A percentile compares a stretch with the other conserved stretches of the same genome.
Evolutionary conservation across 352 stramenopile species (phyloP).

Genomic region (Globisporangium takayamanum): DNA sequence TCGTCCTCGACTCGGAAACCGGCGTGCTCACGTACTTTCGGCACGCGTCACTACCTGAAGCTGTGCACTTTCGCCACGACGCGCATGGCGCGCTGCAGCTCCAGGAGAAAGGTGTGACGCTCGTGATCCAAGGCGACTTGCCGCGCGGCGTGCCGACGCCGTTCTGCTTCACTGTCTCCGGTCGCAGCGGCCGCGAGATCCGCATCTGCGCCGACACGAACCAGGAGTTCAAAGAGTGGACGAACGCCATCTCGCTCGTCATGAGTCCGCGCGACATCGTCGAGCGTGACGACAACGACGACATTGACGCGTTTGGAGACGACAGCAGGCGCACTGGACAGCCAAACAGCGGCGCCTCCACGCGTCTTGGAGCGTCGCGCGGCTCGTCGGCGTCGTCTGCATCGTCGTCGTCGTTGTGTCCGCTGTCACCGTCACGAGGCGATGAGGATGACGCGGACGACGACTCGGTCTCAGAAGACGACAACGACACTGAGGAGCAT

Average conservation of each 20-base stretch:
- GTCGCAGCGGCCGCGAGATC: slow-evolving; percentile 29
- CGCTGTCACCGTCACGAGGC: slow-evolving; percentile 8
- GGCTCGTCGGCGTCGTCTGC: slow-evolving; percentile 10
- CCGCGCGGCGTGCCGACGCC: slow-evolving; percentile 61
- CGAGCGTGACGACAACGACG: background rate
- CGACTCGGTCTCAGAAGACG: background rate
- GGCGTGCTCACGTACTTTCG: slow-evolving; percentile 69
- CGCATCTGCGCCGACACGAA: slow-evolving; percentile 65
- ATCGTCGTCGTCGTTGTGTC: slow-evolving; percentile 9
- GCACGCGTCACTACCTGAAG: slow-evolving; percentile 49
- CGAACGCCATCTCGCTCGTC: slow-evolving; percentile 54
- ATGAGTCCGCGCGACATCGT: slow-evolving; percentile 35
- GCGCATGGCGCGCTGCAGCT: slow-evolving; percentile 50
- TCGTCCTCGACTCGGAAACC: slow-evolving; percentile 60
- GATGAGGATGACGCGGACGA: slow-evolving; percentile 9
- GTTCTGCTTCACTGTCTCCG: slow-evolving; percentile 70
- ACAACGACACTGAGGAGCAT: background rate
- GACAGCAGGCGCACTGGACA: too few relatives aligned
- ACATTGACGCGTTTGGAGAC: background rate
- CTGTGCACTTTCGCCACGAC: slow-evolving; percentile 45
- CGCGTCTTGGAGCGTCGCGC: background rate
- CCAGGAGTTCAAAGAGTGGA: slow-evolving; percentile 72
- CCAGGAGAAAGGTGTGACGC: slow-evolving; percentile 35
- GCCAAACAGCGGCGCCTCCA: too few relatives aligned
- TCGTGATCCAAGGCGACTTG: slow-evolving; percentile 70